Evolutionary conservation across 805 yeast species (phyloP).

Genomic region (Cyberlindnera sargentensis): DNA sequence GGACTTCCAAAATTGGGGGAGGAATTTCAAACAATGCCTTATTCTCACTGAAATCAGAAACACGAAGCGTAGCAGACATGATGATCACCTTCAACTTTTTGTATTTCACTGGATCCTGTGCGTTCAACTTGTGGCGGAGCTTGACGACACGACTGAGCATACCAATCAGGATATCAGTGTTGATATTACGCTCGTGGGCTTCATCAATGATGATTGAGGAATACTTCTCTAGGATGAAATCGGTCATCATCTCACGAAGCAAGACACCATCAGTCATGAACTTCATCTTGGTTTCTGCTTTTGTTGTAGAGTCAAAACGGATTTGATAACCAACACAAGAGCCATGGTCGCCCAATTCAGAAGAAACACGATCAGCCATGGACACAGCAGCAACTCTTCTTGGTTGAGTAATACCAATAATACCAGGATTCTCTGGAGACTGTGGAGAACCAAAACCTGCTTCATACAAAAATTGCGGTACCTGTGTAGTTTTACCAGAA

Average conservation of each 20-base stretch:
- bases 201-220: constrained; percentile 90
- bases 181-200: constrained; percentile 95
- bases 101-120: constrained; percentile 37
- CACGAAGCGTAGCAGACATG: constrained; percentile 97
- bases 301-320: constrained; percentile 66
- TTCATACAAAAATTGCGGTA: constrained; percentile 92
- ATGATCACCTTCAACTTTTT: constrained; percentile 75
- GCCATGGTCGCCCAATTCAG: constrained; percentile 70
- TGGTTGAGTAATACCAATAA: constrained; percentile 96
- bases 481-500: constrained; percentile 97
- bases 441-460: constrained; percentile 73
- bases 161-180: constrained; percentile 94
- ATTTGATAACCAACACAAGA: constrained; percentile 73
- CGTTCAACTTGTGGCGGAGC: constrained; percentile 53
- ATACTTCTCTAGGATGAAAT: constrained; percentile 72
- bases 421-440: constrained; percentile 66
- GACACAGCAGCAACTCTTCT: constrained; percentile 92
- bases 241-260: constrained; percentile 87
- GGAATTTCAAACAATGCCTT: constrained; percentile 52
- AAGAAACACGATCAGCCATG: constrained; percentile 75
- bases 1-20: constrained; percentile 87
- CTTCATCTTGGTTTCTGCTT: constrained; percentile 62
- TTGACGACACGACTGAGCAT: constrained; percentile 82
- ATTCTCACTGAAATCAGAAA: constrained; percentile 88
- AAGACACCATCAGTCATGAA: constrained; percentile 96